These are phyloP conservation scores for Mortierella hygrophila DNA, from an alignment of 192 early-diverging fungal species.

Conservation along the genomic window DNA sequence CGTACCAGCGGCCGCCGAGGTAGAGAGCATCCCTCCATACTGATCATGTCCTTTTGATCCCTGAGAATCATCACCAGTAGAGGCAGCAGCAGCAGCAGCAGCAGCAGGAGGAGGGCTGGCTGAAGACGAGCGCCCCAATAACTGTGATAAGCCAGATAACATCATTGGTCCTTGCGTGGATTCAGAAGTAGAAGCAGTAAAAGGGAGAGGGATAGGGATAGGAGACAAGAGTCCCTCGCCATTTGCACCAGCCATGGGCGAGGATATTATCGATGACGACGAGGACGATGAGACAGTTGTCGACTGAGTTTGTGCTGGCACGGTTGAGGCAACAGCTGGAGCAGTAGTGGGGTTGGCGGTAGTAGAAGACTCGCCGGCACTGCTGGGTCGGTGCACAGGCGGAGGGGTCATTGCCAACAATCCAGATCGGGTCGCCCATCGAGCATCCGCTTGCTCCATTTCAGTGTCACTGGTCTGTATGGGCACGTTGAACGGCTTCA, in stretches of 20 bases:
- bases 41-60: background rate
- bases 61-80: background rate
- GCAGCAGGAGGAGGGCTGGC: background rate
- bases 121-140: constrained; percentile 18
- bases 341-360: too few species aligned
- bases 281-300: constrained; percentile 6
- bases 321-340: background rate
- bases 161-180: background rate
- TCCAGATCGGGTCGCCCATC: background rate
- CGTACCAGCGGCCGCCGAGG: background rate
- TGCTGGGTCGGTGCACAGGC: background rate
- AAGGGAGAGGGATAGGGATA: background rate
- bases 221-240: background rate
- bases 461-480: background rate
- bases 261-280: background rate
- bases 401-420: background rate
- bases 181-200: background rate
- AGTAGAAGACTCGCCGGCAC: background rate
- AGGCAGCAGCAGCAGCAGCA: background rate
- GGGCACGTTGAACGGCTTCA: background rate
- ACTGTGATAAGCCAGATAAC: constrained; percentile 22
- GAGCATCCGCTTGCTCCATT: constrained; percentile 2
- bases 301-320: background rate
- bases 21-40: background rate
- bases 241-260: background rate